Evolutionary conservation across 192 early-diverging fungal species (phyloP).

Genomic region (Cetraspora pellucida): DNA sequence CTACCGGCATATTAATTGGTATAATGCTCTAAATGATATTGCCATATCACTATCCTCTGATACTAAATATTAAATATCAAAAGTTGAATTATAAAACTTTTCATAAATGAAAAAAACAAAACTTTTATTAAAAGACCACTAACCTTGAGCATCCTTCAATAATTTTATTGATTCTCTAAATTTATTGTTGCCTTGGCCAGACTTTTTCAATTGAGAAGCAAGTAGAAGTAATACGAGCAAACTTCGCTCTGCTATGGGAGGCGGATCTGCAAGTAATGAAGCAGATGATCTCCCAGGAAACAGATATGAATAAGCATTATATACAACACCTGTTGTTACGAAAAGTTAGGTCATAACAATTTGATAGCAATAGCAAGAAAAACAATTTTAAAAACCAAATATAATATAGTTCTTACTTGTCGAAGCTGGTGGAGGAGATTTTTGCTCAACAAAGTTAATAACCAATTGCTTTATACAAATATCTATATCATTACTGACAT

Average conservation of each 20-base stretch:
- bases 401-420: constrained; percentile 41
- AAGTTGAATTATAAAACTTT: neutral
- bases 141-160: constrained; percentile 55
- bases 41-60: constrained; percentile 39
- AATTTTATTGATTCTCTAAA: constrained; percentile 45
- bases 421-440: constrained; percentile 44
- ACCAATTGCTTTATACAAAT: constrained; percentile 38
- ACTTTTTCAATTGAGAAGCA: constrained; percentile 42
- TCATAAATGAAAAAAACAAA: neutral
- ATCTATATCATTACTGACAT: constrained; percentile 3
- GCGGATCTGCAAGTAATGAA: constrained; percentile 45
- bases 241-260: constrained; percentile 66
- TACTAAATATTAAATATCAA: constrained; percentile 21
- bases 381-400: neutral
- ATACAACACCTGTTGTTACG: constrained; percentile 55
- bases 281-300: constrained; percentile 54
- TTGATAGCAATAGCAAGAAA: constrained; percentile 29
- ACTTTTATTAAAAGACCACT: neutral
- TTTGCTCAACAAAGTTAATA: constrained; percentile 57
- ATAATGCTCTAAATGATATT: constrained; percentile 55
- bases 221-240: constrained; percentile 63
- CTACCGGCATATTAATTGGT: constrained; percentile 57
- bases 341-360: constrained; percentile 26
- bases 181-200: constrained; percentile 33
- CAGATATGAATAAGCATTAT: constrained; percentile 68